Base-by-base conservation (phyloP, 495 filamentous ascomycete species). In the Bacidia gigantensis region DNA sequence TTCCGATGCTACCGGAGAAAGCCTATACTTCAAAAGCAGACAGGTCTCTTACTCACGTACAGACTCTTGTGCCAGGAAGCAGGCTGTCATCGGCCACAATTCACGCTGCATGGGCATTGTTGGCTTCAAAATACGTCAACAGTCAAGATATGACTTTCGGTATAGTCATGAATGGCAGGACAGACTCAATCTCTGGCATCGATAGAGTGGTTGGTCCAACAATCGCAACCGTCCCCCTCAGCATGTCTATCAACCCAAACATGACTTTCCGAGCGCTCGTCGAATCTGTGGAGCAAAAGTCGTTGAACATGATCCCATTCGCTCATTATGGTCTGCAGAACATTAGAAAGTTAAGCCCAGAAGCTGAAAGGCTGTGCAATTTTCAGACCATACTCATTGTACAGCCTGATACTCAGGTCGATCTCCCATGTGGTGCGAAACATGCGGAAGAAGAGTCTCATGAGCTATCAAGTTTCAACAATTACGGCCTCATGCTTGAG, bases 241-340 rank as follows among this genome's bases (percentile, higher is more conserved):
- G 50, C n/a, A 17, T 57, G 14, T 5, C 22, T 18, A 2, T 46
- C 21, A 21, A 46, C 14, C 11, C 7, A 7, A 14, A 56, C 7
- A 20, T 41, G n/a, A 32, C 40, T 10, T 21, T 56, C 25, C 32
- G 51, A n/a, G 44, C 49, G 0, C 42, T 44, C 14, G 12, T 62
- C 1, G 9, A 1, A 11, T 26, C 21, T 12, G 46, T 74, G 2
- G 70, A 73, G 25, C 23, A 49, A 14, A 54, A 64, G 52, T 60
- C 57, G 24, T 55, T 45, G 10, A 51, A 58, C 11, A 52, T 65
- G 18, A 65, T 66, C 25, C 55, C 61, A 3, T 67, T 64, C 46
- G 62, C 72, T 38, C 71, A 73, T 25, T 43, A 63, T 20, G 72
- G 72, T 11, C 58, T 75, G 0, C 71, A 73, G 49, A 62, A 66